A percentile compares a stretch with the other conserved stretches of the same genome.
Evolutionary conservation across 139 green algal species (phyloP).

Genomic region (Chloropicon primus): DNA sequence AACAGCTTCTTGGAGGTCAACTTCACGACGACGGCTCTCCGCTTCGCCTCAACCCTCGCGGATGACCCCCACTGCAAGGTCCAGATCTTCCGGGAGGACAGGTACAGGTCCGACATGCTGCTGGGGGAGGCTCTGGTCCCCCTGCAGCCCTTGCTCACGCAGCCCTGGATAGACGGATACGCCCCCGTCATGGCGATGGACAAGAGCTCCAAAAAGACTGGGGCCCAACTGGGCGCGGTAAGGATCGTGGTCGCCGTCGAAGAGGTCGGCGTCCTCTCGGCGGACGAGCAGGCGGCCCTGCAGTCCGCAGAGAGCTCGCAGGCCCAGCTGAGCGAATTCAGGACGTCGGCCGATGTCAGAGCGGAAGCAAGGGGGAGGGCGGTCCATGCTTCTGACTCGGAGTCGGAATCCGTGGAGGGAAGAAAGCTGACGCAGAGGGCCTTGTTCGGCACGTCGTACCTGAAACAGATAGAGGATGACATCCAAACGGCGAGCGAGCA

Average conservation of each 20-base stretch:
- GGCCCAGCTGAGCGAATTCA: background rate
- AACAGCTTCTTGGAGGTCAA: constrained; percentile 29
- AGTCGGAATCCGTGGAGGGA: background rate
- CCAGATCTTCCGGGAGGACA: constrained; percentile 44
- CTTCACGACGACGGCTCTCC: constrained; percentile 34
- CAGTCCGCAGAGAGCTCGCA: background rate
- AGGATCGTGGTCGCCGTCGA: constrained; percentile 13
- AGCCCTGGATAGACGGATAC: constrained; percentile 45
- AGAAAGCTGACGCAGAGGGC: background rate
- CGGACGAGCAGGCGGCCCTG: background rate
- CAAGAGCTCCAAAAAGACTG: background rate
- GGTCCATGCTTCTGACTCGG: background rate
- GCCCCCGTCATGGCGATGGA: constrained; percentile 30
- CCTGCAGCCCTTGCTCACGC: constrained; percentile 35
- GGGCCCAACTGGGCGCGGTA: constrained; percentile 1
- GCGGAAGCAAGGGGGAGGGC: too few species aligned
- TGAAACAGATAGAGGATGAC: background rate
- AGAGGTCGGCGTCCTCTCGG: background rate
- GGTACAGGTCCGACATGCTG: constrained; percentile 35
- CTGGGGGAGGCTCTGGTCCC: constrained; percentile 35
- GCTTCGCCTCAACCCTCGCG: constrained; percentile 29
- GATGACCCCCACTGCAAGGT: constrained; percentile 26
- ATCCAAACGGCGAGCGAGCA: background rate
- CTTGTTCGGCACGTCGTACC: background rate
- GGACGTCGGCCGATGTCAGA: background rate